These are phyloP conservation scores for Rhododendron ferrugineum DNA, from an alignment of 148 eudicot genomes.

Conservation along the genomic window DNA sequence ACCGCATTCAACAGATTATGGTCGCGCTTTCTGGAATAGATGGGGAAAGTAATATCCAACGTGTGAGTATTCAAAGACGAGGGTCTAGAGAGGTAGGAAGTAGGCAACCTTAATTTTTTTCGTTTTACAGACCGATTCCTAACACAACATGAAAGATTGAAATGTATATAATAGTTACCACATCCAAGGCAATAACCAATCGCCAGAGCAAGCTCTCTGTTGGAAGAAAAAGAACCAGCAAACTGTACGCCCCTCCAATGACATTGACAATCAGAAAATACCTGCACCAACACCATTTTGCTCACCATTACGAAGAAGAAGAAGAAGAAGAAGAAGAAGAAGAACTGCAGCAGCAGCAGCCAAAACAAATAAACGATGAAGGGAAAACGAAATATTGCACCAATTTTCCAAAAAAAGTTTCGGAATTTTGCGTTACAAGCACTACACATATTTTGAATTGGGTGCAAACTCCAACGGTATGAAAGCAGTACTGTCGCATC, in stretches of 20 bases:
- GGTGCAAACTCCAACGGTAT: no score
- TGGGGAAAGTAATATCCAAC: background rate
- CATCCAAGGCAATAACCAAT: constrained; percentile 11
- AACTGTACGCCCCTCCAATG: constrained; percentile 14
- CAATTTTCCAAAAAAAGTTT: background rate
- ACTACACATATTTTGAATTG: background rate
- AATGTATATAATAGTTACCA: background rate
- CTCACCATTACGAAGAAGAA: background rate
- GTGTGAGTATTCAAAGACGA: background rate
- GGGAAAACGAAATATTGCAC: background rate
- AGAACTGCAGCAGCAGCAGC: background rate
- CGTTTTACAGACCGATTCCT: background rate
- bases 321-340: background rate
- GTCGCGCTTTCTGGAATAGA: background rate
- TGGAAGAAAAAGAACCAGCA: constrained; percentile 12
- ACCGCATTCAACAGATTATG: no score
- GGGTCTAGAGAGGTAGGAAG: background rate
- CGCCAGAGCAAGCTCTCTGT: background rate
- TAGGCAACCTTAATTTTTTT: background rate
- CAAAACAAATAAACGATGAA: background rate
- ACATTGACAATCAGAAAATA: constrained; percentile 15
- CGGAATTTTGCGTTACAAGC: background rate
- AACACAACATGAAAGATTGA: background rate
- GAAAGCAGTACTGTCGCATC: background rate
- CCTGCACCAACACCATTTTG: background rate